Base-by-base conservation (phyloP, 2,329 filamentous ascomycete species). In the Cadophora malorum region DNA sequence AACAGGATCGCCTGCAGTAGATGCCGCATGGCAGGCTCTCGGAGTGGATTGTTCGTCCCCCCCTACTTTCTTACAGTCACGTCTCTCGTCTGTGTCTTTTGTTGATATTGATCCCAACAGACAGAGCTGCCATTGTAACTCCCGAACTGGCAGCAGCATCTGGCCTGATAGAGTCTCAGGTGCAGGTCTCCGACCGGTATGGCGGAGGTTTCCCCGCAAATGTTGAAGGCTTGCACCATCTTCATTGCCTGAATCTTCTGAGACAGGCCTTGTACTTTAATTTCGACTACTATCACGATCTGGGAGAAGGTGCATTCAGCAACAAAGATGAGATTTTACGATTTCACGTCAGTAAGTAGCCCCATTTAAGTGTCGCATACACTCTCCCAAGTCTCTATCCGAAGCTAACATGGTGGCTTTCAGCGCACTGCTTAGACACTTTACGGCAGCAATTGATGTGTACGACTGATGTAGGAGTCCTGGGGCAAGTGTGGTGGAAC, bases 401-500 rank as follows among this genome's bases (percentile, higher is more conserved):
- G 7, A 41, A 33, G 14, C 33, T 41, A 14, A 65, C 16, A 23
- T 58, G 3, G 19, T 3, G 1, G 12, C 45, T 14, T 7, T 33
- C 62, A 83, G 82, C 83, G 3, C 84, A 87, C 69, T 87, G 84
- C 68, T 75, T 86, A 7, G 84, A 87, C 68, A 83, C 84, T 25
- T 60, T 86, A 53, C 80, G 83, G 23, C 83, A 87, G 71, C 81
- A 86, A 63, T 76, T 87, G 16, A 86, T 86, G 83, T 87, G 84
- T 72, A 82, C 79, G 0, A 77, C 82, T 0, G 84, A 86, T 66
- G 77, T 83, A 19, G 84, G 83, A 1, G 80, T 87, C 0, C 76
- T 85, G 1, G 83, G 83, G 5, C 83, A 86, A 67, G 77, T 86
- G n/a, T 87, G 84, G 84, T 81, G 81, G 66, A 79, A 84, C 19